A percentile compares a stretch with the other conserved stretches of the same genome.
phyloP scores from a whole-genome alignment of 2,329 filamentous ascomycete genomes.

The Huntiella bhutanensis region DNA sequence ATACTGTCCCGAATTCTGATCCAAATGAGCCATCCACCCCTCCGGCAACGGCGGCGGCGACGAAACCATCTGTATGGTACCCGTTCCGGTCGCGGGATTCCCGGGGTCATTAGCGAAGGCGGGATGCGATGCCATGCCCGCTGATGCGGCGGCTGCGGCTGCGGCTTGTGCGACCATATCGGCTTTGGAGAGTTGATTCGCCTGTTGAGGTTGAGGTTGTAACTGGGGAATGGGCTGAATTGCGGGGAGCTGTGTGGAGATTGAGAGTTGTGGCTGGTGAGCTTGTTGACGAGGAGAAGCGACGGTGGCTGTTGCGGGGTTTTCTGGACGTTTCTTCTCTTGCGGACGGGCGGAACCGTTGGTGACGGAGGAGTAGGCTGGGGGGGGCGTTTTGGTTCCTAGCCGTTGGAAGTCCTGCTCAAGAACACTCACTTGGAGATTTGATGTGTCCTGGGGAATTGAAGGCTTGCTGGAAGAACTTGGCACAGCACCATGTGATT shows the following conservation, averaged over 20 bases:
- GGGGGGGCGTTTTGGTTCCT: slow-evolving; percentile 68
- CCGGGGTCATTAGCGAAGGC: slow-evolving; percentile 66
- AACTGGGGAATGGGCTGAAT: background rate
- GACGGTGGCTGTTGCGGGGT: slow-evolving; percentile 4
- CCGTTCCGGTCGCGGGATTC: slow-evolving; percentile 1
- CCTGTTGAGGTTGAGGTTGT: slow-evolving; percentile 7
- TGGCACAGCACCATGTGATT: slow-evolving; percentile 11
- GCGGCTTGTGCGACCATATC: slow-evolving; percentile 22
- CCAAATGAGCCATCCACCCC: slow-evolving; percentile 94
- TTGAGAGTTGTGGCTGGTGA: slow-evolving; percentile 6
- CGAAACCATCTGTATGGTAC: slow-evolving; percentile 26
- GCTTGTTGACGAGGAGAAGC: slow-evolving; percentile 11
- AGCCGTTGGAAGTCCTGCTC: slow-evolving; percentile 75
- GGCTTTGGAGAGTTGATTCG: slow-evolving; percentile 6
- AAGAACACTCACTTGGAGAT: slow-evolving; percentile 47
- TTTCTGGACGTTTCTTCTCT: slow-evolving; percentile 47
- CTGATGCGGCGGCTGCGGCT: slow-evolving; percentile 24
- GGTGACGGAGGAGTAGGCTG: slow-evolving; percentile 77
- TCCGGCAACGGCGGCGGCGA: slow-evolving; percentile 88
- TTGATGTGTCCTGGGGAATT: slow-evolving; percentile 8
- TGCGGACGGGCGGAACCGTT: slow-evolving; percentile 47
- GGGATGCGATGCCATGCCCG: slow-evolving; percentile 52
- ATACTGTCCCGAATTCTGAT: slow-evolving; percentile 90
- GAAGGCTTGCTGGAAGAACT: slow-evolving; percentile 1
- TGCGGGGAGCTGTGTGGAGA: slow-evolving; percentile 4